Evolutionary conservation across 768 basidiomycete genomes (phyloP), one percentile per base, ranked within the genome.

Genomic region (Lactarius hatsudake): DNA sequence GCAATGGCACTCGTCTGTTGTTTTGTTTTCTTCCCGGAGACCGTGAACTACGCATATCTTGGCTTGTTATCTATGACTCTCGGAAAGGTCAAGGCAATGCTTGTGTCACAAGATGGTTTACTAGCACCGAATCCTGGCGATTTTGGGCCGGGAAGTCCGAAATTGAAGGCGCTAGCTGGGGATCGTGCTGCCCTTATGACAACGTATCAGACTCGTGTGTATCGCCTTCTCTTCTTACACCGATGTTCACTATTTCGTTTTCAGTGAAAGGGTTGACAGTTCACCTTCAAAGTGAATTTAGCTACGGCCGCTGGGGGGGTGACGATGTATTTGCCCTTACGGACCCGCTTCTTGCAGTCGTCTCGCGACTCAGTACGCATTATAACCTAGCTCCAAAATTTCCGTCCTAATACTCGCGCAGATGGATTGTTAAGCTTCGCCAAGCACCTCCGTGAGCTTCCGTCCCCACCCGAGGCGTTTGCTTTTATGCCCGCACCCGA

Each of bases 1-100:
- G 85, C 77, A n/a, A 82, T 85, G 61, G 83, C 78, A 0, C 45
- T 83, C 23, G 74, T 81, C 5, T 71, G 78, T 5, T 80, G 81
- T 32, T 62, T 82, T 9, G 70, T 85, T 62, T 73, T 86, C 57
- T 87, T 86, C 72, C 86, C 86, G 5, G 79, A 85, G 70, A 80
- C 83, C 0, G 75, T 86, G 61, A 81, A 82, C 66, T 82, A 83
- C 59, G 71, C 76, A 7, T 75, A 76, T 34, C 75, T 83, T 62
- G 71, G 70, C 32, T 72, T 69, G 17, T 57, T 76, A 26, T 73
- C 74, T 5, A 71, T 60, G 9, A 74, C 79, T 42, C 72, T 81
- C 2, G 73, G 72, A 17, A 73, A 74, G 30, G 57, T 79, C 15
- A 68, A 75, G 65, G 59, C 54, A 30, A 66, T 80, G 23, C 64